These are phyloP conservation scores for Aspergillus sp. DNA, from an alignment of 2,329 filamentous ascomycete species.

Conservation along the genomic window DNA sequence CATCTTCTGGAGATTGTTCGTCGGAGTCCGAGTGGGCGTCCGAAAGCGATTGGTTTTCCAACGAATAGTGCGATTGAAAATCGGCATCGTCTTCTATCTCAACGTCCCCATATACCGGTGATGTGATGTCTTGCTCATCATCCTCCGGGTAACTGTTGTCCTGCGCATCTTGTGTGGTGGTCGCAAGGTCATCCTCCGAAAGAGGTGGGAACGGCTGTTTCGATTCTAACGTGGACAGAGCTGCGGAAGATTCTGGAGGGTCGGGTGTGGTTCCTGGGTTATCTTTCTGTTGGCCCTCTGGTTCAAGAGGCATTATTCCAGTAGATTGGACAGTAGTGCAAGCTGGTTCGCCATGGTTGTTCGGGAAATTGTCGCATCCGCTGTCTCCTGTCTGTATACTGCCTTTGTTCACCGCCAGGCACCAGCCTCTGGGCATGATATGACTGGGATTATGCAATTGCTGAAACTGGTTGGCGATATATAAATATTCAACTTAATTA, in stretches of 20 bases:
- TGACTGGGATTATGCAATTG: no score
- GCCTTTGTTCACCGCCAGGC: no score
- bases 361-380: neutral
- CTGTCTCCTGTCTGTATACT: no score
- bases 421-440: no score
- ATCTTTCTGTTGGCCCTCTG: no score
- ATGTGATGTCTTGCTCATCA: slow-evolving; percentile 23
- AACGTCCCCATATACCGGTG: slow-evolving; percentile 22
- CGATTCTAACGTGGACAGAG: slow-evolving; percentile 16
- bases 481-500: no score
- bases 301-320: no score
- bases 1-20: slow-evolving; percentile 22
- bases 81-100: slow-evolving; percentile 38
- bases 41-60: slow-evolving; percentile 33
- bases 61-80: slow-evolving; percentile 43
- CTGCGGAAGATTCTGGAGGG: slow-evolving; percentile 4
- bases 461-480: no score
- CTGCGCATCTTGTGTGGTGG: slow-evolving; percentile 6
- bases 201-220: slow-evolving; percentile 31
- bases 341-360: neutral
- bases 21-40: slow-evolving; percentile 30
- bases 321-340: neutral
- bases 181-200: slow-evolving; percentile 19
- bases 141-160: slow-evolving; percentile 16
- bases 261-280: neutral